A percentile compares a stretch with the other conserved stretches of the same genome.
Conservation (phyloP, 1,284 basidiomycete species). For the Meira miltonrushii region DNA sequence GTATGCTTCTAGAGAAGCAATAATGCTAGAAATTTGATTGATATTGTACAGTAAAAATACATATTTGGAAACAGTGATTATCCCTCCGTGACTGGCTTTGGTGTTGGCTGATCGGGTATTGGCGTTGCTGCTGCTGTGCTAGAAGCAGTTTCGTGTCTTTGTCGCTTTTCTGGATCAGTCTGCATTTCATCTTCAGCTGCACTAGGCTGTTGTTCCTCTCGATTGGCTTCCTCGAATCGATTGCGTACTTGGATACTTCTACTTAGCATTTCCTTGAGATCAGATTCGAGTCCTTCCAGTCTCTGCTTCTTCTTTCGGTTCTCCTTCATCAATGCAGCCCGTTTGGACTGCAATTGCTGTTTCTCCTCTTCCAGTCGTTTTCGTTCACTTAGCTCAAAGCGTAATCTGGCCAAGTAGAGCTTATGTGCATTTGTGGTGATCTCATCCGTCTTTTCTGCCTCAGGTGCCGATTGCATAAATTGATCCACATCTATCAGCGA, state of each 20-base stretch:
- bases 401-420: conserved; percentile 8
- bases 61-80: background rate
- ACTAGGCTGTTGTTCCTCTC: background rate
- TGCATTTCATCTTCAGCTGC: no score
- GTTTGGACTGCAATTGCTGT: background rate
- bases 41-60: background rate
- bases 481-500: conserved; percentile 1
- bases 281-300: conserved; percentile 1
- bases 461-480: background rate
- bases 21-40: no score
- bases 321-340: conserved; percentile 2
- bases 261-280: conserved; percentile 7
- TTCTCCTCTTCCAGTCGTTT: conserved; percentile 7
- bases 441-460: background rate
- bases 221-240: background rate
- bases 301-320: conserved; percentile 7
- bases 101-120: background rate
- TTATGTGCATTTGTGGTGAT: conserved; percentile 1
- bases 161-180: no score
- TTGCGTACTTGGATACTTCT: background rate
- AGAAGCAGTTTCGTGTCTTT: background rate
- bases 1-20: conserved; percentile 1
- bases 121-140: background rate
- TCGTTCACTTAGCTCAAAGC: conserved; percentile 9
- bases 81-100: background rate